Base-by-base conservation (phyloP, 176 grass and related monocot genomes). In the Oryza australiensis region DNA sequence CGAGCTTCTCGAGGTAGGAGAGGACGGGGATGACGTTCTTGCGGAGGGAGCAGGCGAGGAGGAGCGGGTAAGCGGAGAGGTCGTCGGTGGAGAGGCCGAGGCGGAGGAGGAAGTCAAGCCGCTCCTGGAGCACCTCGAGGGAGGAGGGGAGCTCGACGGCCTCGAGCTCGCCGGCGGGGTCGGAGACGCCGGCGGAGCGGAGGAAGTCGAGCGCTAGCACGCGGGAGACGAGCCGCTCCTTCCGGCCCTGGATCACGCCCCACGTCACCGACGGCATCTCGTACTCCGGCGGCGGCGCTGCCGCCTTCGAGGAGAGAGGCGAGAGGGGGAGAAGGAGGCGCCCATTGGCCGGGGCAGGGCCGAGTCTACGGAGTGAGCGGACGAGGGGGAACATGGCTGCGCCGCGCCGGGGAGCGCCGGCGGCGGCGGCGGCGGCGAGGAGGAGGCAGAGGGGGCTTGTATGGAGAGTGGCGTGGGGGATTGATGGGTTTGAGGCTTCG, bases 141-240 rank as follows among this genome's bases (percentile, higher is more conserved):
- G 95, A 83, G 86, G 95, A 98, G 16, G 95, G 95, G 33, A 98
- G 90, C 84, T 98, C 95, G 9, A 98, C 88, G 62, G 78, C 84
- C 12, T 83, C 86, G 22, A 98, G 95, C 84, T 98, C 95, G 43
- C 94, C 87, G 33, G 87, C 84, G 20, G 92, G 88, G 79, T 88
- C 92, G 66, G 87, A 67, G 28, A 98, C 80, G 15, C 95, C 95
- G 0, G 94, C 77, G 26, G 91, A 89, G 79, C 94, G 94, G 68
- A 98, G 95, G 86, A 93, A 98, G 64, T 98, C 95, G 79, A 94
- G 84, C n/a, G 94, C 90, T 14, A 98, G 90, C 5, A 98, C 95
- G 66, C 95, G 92, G 13, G 95, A 98, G 0, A 98, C 95, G 9
- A 98, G 90, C 8, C 90, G 95, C 87, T 98, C 95, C 88, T 93